Evolutionary conservation across 306 rosid genomes (phyloP).

Genomic region (Pachyrhizus erosus): DNA sequence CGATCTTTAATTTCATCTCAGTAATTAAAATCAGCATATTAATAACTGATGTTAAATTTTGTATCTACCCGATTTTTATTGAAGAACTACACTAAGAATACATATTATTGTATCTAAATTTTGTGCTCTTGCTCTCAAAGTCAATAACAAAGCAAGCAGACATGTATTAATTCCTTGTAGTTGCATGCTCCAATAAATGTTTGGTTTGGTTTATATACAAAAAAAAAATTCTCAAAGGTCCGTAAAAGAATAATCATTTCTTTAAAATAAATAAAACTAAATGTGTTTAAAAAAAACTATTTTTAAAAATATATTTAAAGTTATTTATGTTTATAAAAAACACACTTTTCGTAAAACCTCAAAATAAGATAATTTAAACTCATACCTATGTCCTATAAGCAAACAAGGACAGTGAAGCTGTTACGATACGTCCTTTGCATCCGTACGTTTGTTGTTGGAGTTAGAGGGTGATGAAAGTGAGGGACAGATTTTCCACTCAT

Average conservation of each 20-base stretch:
- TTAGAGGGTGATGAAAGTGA: conserved; percentile 12
- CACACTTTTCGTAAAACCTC: too few relatives aligned
- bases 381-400: background rate
- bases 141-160: background rate
- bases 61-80: too few relatives aligned
- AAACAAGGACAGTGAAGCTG: background rate
- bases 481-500: background rate
- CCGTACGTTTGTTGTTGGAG: background rate
- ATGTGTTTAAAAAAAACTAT: too few relatives aligned
- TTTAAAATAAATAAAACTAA: too few relatives aligned
- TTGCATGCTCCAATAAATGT: background rate
- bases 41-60: too few relatives aligned
- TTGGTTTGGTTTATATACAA: background rate
- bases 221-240: background rate
- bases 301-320: too few relatives aligned
- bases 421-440: conserved; percentile 11
- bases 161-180: background rate
- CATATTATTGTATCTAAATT: background rate
- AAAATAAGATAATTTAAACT: background rate
- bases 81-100: too few relatives aligned
- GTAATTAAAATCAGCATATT: too few relatives aligned
- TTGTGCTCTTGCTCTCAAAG: background rate
- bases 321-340: too few relatives aligned
- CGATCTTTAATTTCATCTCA: too few relatives aligned
- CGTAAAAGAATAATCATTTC: background rate